phyloP scores from a whole-genome alignment of 208 protist genomes.

The Lotmaria passim region DNA sequence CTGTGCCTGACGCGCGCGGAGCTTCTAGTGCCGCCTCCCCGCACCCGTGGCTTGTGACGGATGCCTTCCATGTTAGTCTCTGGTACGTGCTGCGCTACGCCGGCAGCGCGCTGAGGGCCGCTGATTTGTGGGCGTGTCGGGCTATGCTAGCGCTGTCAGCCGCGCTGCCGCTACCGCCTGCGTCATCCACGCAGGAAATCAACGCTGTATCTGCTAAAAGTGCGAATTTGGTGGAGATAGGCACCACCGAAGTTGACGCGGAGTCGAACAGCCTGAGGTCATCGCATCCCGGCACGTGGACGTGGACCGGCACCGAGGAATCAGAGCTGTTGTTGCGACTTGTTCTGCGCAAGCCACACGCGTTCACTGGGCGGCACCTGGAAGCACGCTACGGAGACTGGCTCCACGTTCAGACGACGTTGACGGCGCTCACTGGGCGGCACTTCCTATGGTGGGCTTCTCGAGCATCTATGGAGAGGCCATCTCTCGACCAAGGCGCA shows the following conservation, averaged over 20 bases:
- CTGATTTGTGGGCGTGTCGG: conserved; percentile 44
- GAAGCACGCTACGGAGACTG: conserved; percentile 60
- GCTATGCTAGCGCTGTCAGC: conserved; percentile 22
- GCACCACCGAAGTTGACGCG: background rate
- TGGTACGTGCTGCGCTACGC: conserved; percentile 63
- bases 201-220: background rate
- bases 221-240: background rate
- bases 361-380: conserved; percentile 48
- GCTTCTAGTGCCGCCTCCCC: conserved; percentile 1
- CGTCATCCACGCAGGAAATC: no score
- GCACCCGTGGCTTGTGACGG: conserved; percentile 43
- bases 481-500: background rate
- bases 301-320: conserved; percentile 35
- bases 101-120: conserved; percentile 31
- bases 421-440: conserved; percentile 29
- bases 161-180: background rate
- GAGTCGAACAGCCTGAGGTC: background rate
- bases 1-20: background rate
- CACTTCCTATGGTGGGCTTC: conserved; percentile 29
- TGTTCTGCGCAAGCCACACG: conserved; percentile 39
- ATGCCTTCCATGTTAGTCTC: conserved; percentile 56
- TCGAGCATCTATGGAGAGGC: background rate
- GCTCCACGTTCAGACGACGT: conserved; percentile 49
- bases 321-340: conserved; percentile 73
- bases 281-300: background rate